Evolutionary conservation across 1,284 basidiomycete genomes (phyloP).

Genomic region (Ustilago tritici): DNA sequence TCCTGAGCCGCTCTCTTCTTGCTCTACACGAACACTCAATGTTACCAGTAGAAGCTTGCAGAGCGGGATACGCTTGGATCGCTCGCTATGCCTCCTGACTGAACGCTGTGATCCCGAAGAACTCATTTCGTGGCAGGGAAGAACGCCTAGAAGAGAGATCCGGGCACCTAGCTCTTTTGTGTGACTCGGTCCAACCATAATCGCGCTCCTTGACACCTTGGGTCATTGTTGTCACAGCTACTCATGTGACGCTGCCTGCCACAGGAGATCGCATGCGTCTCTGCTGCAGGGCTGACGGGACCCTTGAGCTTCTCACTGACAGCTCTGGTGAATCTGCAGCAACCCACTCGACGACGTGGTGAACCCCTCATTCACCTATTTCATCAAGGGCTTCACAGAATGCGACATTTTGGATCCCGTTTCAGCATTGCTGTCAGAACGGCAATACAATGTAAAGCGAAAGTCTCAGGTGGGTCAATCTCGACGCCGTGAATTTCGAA

Average conservation of each 20-base stretch:
- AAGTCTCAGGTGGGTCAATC: too few relatives aligned
- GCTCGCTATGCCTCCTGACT: neutral
- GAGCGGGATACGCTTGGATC: neutral
- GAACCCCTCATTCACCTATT: too few relatives aligned
- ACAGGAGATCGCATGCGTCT: neutral
- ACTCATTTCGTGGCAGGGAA: neutral
- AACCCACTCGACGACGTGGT: too few relatives aligned
- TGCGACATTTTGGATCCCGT: too few relatives aligned
- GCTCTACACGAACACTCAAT: neutral
- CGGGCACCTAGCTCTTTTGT: constrained; percentile 1
- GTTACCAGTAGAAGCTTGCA: neutral
- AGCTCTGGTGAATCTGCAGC: too few relatives aligned
- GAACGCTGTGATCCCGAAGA: neutral
- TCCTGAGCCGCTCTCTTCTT: neutral
- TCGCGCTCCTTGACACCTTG: neutral
- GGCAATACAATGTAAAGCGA: too few relatives aligned
- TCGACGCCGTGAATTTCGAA: too few relatives aligned
- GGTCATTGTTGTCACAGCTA: neutral
- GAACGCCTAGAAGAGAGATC: neutral
- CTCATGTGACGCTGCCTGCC: neutral
- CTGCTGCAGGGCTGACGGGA: too few relatives aligned
- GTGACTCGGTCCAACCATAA: neutral
- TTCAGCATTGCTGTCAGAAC: too few relatives aligned
- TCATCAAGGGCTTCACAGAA: too few relatives aligned
- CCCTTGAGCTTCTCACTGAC: too few relatives aligned